Base-by-base conservation (phyloP, 1,139 yeast genomes). In the Kodamaea plutei region DNA sequence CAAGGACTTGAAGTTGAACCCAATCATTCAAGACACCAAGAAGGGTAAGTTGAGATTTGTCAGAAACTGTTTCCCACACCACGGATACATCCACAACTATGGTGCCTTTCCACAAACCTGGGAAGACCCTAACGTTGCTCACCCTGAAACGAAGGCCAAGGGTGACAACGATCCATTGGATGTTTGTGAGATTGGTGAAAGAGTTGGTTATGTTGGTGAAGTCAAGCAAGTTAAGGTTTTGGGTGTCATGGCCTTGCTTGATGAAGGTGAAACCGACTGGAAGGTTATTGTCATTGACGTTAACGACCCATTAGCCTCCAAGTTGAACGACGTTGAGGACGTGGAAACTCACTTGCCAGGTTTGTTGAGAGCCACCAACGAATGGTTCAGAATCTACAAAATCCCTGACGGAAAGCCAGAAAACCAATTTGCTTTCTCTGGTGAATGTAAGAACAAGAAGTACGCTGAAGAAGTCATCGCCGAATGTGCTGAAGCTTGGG, bases 21-120 rank as follows among this genome's bases (percentile, higher is more conserved):
- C 98, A 39, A 89, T 91, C 41, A 70, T 83, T 23, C 98, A 91
- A 65, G 98, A 91, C 60, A 79, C 82, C 44, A 89, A 89, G 66
- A 87, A 88, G 61, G 96, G 95, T 27, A 77, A 85, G 59, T 74
- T 87, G 46, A 69, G 93, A 59, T 83, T 79, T 50, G 93, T 89
- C 33, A 80, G 93, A 60, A 91, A 91, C 73, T 71, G 93, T 43
- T 89, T 85, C 74, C 98, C 98, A 20, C 93, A 82, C 69, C 89
- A 85, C 56, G 98, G 98, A 16, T 89, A 89, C 64, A 87, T 91
- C 41, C 95, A 85, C 64, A 89, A 89, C 64, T 89, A 89, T 57
- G 97, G 98, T 41, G 96, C 97, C n/a, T 74, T 91, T 59, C 96
- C 98, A 28, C 97, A 89, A 65, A 91, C 98, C 16, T 91, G 97